phyloP scores from a whole-genome alignment of 192 early-diverging fungal species.

The Oehlia diaphana region DNA sequence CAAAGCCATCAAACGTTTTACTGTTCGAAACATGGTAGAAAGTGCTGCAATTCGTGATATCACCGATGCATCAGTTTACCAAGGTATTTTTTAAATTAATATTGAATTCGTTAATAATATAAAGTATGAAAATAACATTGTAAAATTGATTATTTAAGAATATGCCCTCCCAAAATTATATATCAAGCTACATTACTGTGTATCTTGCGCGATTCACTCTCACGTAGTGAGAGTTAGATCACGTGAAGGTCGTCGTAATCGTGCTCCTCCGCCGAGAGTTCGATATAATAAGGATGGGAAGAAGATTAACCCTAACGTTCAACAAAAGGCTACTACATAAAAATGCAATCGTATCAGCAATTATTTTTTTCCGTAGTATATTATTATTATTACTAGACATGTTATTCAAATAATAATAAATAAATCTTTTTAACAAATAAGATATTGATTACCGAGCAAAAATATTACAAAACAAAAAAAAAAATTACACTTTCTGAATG shows the following conservation, averaged over 20 bases:
- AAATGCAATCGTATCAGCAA: neutral
- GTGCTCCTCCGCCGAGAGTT: constrained; percentile 90
- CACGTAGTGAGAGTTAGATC: constrained; percentile 94
- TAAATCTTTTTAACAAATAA: too few relatives aligned
- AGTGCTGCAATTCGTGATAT: constrained; percentile 96
- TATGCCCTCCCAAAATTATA: constrained; percentile 98
- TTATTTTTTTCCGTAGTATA: neutral
- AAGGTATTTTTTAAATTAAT: constrained; percentile 78
- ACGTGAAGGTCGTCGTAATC: constrained; percentile 82
- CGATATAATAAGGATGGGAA: constrained; percentile 79
- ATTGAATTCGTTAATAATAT: constrained; percentile 69
- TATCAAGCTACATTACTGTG: constrained; percentile 97
- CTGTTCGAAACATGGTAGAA: constrained; percentile 99
- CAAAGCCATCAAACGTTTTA: constrained; percentile 99
- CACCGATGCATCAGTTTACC: constrained; percentile 93
- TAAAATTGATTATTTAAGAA: constrained; percentile 40
- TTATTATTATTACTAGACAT: too few relatives aligned
- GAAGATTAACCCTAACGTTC: constrained; percentile 48
- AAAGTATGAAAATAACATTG: neutral
- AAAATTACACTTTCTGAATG: too few relatives aligned
- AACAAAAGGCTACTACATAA: constrained; percentile 12
- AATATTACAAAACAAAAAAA: too few relatives aligned
- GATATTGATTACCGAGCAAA: too few relatives aligned
- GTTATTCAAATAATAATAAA: too few relatives aligned
- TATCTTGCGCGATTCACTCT: constrained; percentile 91